Conservation (phyloP, 177 flowering plant genomes). For the Vitis hybrid region DNA sequence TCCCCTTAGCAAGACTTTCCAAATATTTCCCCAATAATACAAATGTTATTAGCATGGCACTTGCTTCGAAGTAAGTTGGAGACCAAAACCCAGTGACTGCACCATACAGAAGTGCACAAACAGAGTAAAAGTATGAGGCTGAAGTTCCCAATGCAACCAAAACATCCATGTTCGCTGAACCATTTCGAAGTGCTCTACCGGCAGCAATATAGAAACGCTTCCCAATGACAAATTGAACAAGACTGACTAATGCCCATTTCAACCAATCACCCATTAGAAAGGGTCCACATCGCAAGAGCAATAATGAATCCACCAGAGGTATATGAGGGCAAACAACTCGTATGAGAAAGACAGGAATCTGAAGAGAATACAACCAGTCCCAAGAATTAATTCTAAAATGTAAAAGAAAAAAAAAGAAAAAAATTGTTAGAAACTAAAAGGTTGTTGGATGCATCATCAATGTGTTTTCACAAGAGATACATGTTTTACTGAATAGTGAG, state of each 20-base stretch:
- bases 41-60: conserved; percentile 97
- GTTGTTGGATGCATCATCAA: not conserved
- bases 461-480: too few relatives aligned
- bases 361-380: conserved; percentile 20
- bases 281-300: conserved; percentile 92
- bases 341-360: conserved; percentile 85
- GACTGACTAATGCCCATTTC: conserved; percentile 78
- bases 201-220: conserved; percentile 95
- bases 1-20: conserved; percentile 94
- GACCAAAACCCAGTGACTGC: conserved; percentile 94
- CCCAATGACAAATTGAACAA: conserved; percentile 91
- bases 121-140: conserved; percentile 94
- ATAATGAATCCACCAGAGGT: conserved; percentile 65
- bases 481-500: too few relatives aligned
- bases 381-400: conserved; percentile 8
- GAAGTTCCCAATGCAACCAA: conserved; percentile 96
- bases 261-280: conserved; percentile 95
- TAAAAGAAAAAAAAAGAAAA: not conserved
- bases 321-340: conserved; percentile 86
- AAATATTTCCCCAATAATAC: conserved; percentile 93
- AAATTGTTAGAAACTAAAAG: not conserved
- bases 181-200: conserved; percentile 80
- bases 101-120: conserved; percentile 87
- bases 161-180: conserved; percentile 98
- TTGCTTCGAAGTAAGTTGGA: conserved; percentile 94